Base-by-base conservation (phyloP, 306 rosid species). In the Rosa lucieae region DNA sequence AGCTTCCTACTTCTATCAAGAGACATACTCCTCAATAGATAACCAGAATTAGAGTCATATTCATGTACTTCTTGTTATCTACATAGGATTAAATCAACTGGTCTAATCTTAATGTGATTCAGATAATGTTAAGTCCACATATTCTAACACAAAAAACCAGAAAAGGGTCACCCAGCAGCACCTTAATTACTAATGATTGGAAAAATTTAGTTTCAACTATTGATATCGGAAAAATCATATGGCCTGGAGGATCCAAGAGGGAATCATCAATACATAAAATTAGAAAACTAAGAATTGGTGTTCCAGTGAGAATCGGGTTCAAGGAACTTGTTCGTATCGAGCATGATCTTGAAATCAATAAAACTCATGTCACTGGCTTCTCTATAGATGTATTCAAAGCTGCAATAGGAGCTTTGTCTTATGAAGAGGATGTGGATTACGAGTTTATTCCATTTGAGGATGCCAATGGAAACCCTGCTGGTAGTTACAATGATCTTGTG, bases 161-260 rank as follows among this genome's bases (percentile, higher is more conserved):
- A 2, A 49, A 32, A 14, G n/a, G 13, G 55, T 51, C 20, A 17
- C 46, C 12, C 23, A 66, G 23, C 18, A 42, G 39, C 47, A 66
- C 21, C 40, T 40, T 40, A 6, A 40, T 66, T 3, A 5, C 2
- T 67, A 14, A 37, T 9, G 40, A 40, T 20, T 8, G 74, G 18
- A 80, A 47, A 74, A 52, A 13, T 18, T 20, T 76, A 17, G 13
- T 26, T 32, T 81, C 77, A 3, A 35, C 8, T 5, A 35, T 37
- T 13, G 17, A 70, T 59, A 18, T 69, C 14, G 76, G 70, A 44
- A 17, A 63, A 10, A 46, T 81, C 53, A 49, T 47, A 59, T 76
- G 77, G 84, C 80, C 84, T 26, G 84, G 80, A 32, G 84, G 80
- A 37, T 61, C 62, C 18, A 17, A 32, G 53, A 32, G 18, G 46